phyloP scores from a whole-genome alignment of 78 protist species.

The Blattamonas nauphoetae region DNA sequence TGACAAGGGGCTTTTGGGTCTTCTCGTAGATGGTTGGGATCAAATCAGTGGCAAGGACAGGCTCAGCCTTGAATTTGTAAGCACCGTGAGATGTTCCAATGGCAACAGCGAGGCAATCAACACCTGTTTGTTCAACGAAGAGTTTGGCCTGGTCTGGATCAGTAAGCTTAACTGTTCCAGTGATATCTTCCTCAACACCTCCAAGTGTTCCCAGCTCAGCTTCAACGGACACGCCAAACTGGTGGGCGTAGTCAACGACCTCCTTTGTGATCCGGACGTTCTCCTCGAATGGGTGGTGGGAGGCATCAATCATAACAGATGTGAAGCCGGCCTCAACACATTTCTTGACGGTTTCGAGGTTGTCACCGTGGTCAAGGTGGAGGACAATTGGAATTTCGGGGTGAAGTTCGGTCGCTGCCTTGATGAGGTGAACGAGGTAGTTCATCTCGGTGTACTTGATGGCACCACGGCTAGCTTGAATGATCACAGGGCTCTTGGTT shows the following conservation, averaged over 20 bases:
- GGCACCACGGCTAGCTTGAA: constrained; percentile 34
- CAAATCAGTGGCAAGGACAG: constrained; percentile 20
- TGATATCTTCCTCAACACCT: constrained; percentile 37
- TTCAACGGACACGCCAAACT: constrained; percentile 29
- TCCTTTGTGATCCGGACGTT: constrained; percentile 30
- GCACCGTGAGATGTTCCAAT: constrained; percentile 45
- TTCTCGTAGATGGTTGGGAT: not conserved
- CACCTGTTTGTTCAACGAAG: constrained; percentile 8
- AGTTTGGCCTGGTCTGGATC: constrained; percentile 30
- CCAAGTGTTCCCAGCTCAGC: constrained; percentile 36
- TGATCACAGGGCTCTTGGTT: constrained; percentile 33
- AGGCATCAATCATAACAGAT: constrained; percentile 44
- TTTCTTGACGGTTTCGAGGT: not conserved
- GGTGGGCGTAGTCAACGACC: constrained; percentile 31
- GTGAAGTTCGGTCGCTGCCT: constrained; percentile 31
- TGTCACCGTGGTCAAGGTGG: constrained; percentile 42
- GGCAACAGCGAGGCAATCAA: constrained; percentile 39
- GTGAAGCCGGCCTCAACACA: constrained; percentile 39
- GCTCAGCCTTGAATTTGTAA: constrained; percentile 26
- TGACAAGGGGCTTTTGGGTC: constrained; percentile 20
- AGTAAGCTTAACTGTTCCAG: constrained; percentile 16
- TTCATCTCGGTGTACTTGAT: constrained; percentile 19
- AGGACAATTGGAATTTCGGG: constrained; percentile 30
- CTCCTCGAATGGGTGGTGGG: constrained; percentile 22
- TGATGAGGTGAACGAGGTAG: constrained; percentile 21